Percentiles rank a stretch among this genome's conserved stretches.
Conservation (phyloP, 495 filamentous ascomycete genomes). For the Hyaloscypha variabilis region DNA sequence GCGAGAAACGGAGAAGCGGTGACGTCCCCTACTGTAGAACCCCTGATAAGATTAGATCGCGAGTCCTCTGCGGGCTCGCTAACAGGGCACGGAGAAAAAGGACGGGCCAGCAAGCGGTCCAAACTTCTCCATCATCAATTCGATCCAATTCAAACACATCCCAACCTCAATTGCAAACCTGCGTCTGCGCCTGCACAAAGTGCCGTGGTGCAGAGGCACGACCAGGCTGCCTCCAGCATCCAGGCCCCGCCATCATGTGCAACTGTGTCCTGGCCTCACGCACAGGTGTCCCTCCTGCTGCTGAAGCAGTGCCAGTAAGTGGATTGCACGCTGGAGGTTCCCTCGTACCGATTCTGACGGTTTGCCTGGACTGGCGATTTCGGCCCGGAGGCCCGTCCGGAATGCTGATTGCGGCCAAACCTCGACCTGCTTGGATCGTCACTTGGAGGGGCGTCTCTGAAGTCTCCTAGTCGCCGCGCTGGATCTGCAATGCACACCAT, state of each 20-base stretch:
- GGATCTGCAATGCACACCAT: background rate
- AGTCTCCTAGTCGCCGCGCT: background rate
- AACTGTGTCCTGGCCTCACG: background rate
- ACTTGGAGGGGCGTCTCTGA: background rate
- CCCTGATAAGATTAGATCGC: background rate
- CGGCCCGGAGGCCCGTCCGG: constrained; percentile 16
- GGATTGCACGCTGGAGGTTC: background rate
- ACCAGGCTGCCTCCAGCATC: background rate
- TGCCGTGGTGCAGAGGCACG: background rate
- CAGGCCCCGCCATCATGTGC: background rate
- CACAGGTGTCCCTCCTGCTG: too few relatives aligned
- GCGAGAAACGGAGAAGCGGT: background rate
- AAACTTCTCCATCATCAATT: background rate
- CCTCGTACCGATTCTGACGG: background rate
- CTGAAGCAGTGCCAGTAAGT: background rate
- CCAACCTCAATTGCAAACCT: background rate
- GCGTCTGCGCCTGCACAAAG: background rate
- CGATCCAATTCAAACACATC: background rate
- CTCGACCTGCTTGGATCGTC: too few relatives aligned
- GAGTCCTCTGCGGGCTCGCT: background rate
- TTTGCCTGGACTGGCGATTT: background rate
- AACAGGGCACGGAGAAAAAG: background rate
- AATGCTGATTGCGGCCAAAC: background rate
- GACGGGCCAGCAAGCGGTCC: background rate
- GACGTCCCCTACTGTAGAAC: background rate